Conservation (phyloP, 345 rosid genomes). For the Syzygium jambos region DNA sequence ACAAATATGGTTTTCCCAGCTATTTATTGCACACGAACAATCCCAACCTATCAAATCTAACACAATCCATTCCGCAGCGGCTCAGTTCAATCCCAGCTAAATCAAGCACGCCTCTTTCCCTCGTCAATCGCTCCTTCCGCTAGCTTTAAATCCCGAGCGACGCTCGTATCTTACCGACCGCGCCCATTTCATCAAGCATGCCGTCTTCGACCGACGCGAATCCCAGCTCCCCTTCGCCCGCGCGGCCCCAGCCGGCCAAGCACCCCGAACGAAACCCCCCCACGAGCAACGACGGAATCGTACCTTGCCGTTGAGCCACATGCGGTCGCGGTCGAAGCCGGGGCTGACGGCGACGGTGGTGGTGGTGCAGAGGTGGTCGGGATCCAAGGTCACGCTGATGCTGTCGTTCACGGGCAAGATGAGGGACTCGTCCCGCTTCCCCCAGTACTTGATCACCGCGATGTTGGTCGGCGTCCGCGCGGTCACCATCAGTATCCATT, state of each 20-base stretch:
- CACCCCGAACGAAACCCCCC: neutral
- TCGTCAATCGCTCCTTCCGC: neutral
- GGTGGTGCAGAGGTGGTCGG: slow-evolving; percentile 82
- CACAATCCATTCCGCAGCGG: neutral
- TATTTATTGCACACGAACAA: neutral
- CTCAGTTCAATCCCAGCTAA: neutral
- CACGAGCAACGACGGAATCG: neutral
- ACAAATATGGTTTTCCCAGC: neutral
- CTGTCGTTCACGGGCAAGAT: slow-evolving; percentile 95
- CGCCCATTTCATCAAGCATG: neutral
- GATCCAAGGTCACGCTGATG: slow-evolving; percentile 93
- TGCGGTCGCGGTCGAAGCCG: slow-evolving; percentile 66
- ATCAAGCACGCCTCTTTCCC: neutral
- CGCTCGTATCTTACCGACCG: neutral
- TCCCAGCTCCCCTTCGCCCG: neutral
- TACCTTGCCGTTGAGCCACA: slow-evolving; percentile 99
- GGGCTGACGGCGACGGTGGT: slow-evolving; percentile 97
- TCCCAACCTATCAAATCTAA: neutral
- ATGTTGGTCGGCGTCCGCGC: slow-evolving; percentile 95
- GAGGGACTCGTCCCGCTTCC: slow-evolving; percentile 80
- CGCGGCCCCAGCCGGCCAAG: neutral
- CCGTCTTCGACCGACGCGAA: neutral
- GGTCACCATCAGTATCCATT: slow-evolving; percentile 76
- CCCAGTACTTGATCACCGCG: slow-evolving; percentile 98
- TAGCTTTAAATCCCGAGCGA: neutral